These are phyloP conservation scores for Haplosporangium sp. DNA, from an alignment of 371 early-diverging fungal species.

Conservation along the genomic window DNA sequence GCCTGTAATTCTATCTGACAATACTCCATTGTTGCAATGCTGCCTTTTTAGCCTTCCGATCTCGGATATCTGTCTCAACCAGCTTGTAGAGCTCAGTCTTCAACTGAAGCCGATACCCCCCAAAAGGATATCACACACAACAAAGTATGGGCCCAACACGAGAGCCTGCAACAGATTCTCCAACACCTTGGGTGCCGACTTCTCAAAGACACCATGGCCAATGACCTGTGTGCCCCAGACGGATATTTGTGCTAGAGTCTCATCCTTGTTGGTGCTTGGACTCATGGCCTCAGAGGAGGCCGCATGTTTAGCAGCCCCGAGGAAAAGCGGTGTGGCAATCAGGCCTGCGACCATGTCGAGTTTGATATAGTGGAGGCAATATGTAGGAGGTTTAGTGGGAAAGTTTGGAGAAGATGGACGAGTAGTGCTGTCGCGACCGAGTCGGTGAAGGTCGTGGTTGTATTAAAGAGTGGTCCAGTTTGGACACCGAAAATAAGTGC, in stretches of 20 bases:
- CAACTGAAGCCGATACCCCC: slow-evolving; percentile 85
- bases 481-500: slow-evolving; percentile 70
- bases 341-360: slow-evolving; percentile 83
- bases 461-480: slow-evolving; percentile 60
- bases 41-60: slow-evolving; percentile 58
- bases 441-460: neutral
- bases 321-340: slow-evolving; percentile 69
- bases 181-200: slow-evolving; percentile 86
- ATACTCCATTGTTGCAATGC: slow-evolving; percentile 5
- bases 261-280: slow-evolving; percentile 61
- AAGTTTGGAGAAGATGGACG: slow-evolving; percentile 25
- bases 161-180: slow-evolving; percentile 90
- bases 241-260: slow-evolving; percentile 68
- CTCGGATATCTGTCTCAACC: slow-evolving; percentile 71
- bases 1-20: neutral
- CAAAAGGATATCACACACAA: slow-evolving; percentile 88
- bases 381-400: slow-evolving; percentile 67
- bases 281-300: slow-evolving; percentile 60
- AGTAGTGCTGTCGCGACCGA: slow-evolving; percentile 8
- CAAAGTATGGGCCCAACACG: slow-evolving; percentile 93
- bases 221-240: slow-evolving; percentile 91
- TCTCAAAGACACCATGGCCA: slow-evolving; percentile 88
- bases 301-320: slow-evolving; percentile 65
- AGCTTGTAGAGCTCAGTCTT: slow-evolving; percentile 66
- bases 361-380: slow-evolving; percentile 77